phyloP scores from a whole-genome alignment of 495 filamentous ascomycete species.

The Geopyxis carbonaria region DNA sequence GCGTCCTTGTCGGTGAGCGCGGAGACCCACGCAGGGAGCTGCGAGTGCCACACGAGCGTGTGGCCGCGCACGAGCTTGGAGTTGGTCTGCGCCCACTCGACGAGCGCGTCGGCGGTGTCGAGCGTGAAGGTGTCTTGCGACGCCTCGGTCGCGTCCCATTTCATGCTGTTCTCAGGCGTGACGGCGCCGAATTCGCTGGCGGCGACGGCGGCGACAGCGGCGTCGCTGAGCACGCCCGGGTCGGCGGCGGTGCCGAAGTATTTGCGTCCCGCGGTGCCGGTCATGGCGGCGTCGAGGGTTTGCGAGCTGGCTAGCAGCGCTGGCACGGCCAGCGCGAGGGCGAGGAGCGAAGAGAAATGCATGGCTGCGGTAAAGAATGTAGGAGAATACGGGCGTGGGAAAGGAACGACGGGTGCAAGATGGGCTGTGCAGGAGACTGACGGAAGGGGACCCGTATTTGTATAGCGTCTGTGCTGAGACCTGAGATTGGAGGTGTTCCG shows the following conservation, averaged over 20 bases:
- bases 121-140: slow-evolving; percentile 35
- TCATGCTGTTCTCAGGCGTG: slow-evolving; percentile 55
- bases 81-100: slow-evolving; percentile 41
- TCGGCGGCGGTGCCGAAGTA: slow-evolving; percentile 44
- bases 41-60: slow-evolving; percentile 48
- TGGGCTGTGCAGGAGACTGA: too few species aligned
- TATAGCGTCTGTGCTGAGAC: too few species aligned
- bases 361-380: too few species aligned
- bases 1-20: slow-evolving; percentile 33
- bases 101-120: slow-evolving; percentile 36
- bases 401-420: too few species aligned
- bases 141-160: slow-evolving; percentile 38
- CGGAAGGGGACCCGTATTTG: too few species aligned
- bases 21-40: slow-evolving; percentile 39
- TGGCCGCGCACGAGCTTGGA: slow-evolving; percentile 44
- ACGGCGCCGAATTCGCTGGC: slow-evolving; percentile 44
- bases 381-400: too few species aligned
- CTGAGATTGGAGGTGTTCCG: too few species aligned
- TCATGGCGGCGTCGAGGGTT: slow-evolving; percentile 23
- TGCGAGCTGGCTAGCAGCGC: too few species aligned
- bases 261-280: slow-evolving; percentile 42
- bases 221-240: slow-evolving; percentile 33
- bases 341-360: too few species aligned
- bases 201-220: slow-evolving; percentile 38
- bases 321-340: too few species aligned